Percentiles rank a stretch among this genome's conserved stretches.
These are phyloP conservation scores for Wickerhamomyces silvicola DNA, from an alignment of 805 yeast genomes.

Conservation along the genomic window DNA sequence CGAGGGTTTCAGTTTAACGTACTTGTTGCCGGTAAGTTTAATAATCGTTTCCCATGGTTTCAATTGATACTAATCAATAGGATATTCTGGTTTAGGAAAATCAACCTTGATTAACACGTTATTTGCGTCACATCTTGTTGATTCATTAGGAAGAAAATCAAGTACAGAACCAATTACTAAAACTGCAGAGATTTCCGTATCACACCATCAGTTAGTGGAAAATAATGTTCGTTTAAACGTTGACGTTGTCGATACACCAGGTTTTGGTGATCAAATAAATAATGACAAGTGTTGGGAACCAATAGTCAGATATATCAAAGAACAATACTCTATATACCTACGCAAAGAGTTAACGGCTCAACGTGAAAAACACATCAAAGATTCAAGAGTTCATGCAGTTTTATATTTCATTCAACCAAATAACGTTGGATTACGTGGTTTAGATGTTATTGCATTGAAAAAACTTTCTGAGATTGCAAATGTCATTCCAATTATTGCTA, in stretches of 20 bases:
- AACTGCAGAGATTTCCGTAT: slow-evolving; percentile 77
- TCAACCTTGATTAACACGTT: slow-evolving; percentile 87
- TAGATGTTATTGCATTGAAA: slow-evolving; percentile 78
- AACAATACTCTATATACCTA: slow-evolving; percentile 85
- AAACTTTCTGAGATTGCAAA: slow-evolving; percentile 85
- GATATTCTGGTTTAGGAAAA: slow-evolving; percentile 87
- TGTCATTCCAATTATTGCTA: slow-evolving; percentile 93
- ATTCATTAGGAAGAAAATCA: slow-evolving; percentile 64
- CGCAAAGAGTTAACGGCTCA: slow-evolving; percentile 94
- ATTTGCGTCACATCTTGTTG: slow-evolving; percentile 74
- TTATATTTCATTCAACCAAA: slow-evolving; percentile 88
- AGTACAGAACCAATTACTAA: slow-evolving; percentile 70
- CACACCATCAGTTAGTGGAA: slow-evolving; percentile 68
- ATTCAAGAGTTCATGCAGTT: slow-evolving; percentile 90
- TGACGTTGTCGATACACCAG: slow-evolving; percentile 94
- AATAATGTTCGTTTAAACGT: slow-evolving; percentile 81
- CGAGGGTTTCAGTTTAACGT: slow-evolving; percentile 92
- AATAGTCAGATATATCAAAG: slow-evolving; percentile 86
- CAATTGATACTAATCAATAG: slow-evolving; percentile 1
- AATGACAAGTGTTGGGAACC: slow-evolving; percentile 98
- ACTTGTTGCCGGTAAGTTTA: slow-evolving; percentile 70
- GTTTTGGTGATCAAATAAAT: slow-evolving; percentile 95
- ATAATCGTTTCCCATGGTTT: not conserved
- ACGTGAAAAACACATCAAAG: slow-evolving; percentile 75
- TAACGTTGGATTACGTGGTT: slow-evolving; percentile 73